Percentiles rank a stretch among this genome's conserved stretches.
These are phyloP conservation scores for Fusarium sp. DNA, from an alignment of 2,329 filamentous ascomycete species.

Conservation along the genomic window DNA sequence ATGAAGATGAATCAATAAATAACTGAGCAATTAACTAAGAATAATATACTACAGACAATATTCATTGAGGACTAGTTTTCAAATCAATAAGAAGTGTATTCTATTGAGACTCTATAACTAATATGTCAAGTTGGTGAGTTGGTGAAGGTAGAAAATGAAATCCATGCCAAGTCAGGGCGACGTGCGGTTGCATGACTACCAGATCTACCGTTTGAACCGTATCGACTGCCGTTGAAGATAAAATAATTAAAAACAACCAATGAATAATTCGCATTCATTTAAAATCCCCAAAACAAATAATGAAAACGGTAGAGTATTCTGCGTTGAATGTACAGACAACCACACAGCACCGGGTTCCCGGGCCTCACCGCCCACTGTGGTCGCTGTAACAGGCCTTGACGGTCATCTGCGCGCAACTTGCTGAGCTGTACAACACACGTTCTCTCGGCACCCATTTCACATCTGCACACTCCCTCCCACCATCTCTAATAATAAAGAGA, in stretches of 20 bases:
- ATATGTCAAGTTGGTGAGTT: neutral
- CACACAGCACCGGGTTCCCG: conserved; percentile 40
- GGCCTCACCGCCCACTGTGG: conserved; percentile 42
- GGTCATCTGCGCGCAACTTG: conserved; percentile 53
- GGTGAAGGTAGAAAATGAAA: neutral
- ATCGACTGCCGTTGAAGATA: neutral
- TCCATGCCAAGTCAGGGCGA: neutral
- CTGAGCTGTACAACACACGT: conserved; percentile 11
- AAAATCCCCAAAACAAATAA: neutral
- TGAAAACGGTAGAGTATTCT: conserved; percentile 2
- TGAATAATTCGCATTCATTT: conserved; percentile 12
- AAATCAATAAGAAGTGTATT: neutral
- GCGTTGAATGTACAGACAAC: conserved; percentile 9
- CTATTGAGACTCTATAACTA: neutral
- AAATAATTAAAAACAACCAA: conserved; percentile 5
- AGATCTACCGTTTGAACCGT: conserved; percentile 18
- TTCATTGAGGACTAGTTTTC: too few relatives aligned
- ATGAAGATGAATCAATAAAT: neutral
- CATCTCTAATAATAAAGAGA: conserved; percentile 25
- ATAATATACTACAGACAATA: rapidly evolving
- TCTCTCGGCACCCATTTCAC: conserved; percentile 7
- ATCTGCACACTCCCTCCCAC: conserved; percentile 34
- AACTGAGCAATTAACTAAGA: rapidly evolving
- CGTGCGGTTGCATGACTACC: neutral
- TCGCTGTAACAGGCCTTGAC: conserved; percentile 29